Evolutionary conservation across 2,329 filamentous ascomycete genomes (phyloP), one percentile per base, ranked within the genome.

Genomic region (Fusarium mangiferae): DNA sequence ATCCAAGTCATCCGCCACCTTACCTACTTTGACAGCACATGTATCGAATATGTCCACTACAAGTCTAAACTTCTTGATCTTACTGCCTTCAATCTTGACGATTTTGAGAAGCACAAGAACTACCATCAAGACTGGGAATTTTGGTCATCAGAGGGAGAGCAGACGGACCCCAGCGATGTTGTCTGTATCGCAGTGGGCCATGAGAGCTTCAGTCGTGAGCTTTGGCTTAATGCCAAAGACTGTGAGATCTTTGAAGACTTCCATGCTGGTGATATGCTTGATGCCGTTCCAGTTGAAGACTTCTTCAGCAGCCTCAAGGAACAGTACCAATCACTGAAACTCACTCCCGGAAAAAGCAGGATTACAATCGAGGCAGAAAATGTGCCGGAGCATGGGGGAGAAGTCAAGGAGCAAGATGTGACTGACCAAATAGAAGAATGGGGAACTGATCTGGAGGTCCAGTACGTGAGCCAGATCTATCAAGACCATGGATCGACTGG

Each of bases 391-490:
- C 12, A 6, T 0, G n/a, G 28, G 1, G 6, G 13, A 13, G 38
- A 26, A 7, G 54, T 55, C 6, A 11, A 2, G 1, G 17, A 45
- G 15, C 20, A 22, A 7, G 58, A 65, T 0, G 57, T 65, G 1
- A 41, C 38, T 9, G 11, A 4, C 0, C 45, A 62, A 20, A 14
- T 4, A 14, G 57, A 35, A 0, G 5, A 5, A 6, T 65, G 33
- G 62, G 33, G 26, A 33, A 65, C 38, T 7, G 24, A 62, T 11
- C 10, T 70, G 13, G 68, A 70, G 20, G 22, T 46, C 3, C 66
- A 70, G 28, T 56, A 51, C n/a, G 17, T 51, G 26, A 54, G 65
- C 6, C 52, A 69, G 42, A 24, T 59, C 1, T 69, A 70, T 39
- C 22, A 42, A 17, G 36, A 52, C 6, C 24, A 55, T 14, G 54